phyloP scores from a whole-genome alignment of 2,329 filamentous ascomycete genomes.

The Pseudopyrenochaeta lycopersici region DNA sequence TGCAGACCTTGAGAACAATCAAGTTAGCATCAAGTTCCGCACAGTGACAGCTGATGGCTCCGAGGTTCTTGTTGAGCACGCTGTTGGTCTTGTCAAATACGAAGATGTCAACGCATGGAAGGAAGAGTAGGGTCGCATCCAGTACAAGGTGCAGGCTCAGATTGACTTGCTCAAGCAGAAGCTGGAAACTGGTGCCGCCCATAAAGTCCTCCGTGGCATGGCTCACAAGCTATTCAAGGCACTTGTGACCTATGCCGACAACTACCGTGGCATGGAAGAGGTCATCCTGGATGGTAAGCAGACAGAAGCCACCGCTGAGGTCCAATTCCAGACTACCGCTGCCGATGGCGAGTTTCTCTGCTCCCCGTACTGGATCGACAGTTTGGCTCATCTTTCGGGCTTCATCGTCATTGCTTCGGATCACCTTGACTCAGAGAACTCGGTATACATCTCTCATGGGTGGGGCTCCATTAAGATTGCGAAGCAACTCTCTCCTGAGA shows the following conservation, averaged over 20 bases:
- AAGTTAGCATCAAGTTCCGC: slow-evolving; percentile 63
- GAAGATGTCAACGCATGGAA: slow-evolving; percentile 69
- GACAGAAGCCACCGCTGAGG: slow-evolving; percentile 63
- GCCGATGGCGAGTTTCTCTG: slow-evolving; percentile 65
- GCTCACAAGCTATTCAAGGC: slow-evolving; percentile 78
- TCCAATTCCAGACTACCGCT: slow-evolving; percentile 64
- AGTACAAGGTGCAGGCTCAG: slow-evolving; percentile 65
- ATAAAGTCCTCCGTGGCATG: slow-evolving; percentile 77
- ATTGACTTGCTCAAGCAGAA: slow-evolving; percentile 73
- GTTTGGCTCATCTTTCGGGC: slow-evolving; percentile 65
- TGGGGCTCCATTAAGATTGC: slow-evolving; percentile 68
- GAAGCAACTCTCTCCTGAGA: slow-evolving; percentile 59
- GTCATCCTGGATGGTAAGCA: slow-evolving; percentile 65
- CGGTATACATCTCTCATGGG: slow-evolving; percentile 69
- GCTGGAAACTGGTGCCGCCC: slow-evolving; percentile 71
- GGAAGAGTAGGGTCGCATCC: slow-evolving; percentile 71
- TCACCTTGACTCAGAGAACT: slow-evolving; percentile 65
- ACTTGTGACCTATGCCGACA: slow-evolving; percentile 65
- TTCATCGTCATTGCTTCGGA: slow-evolving; percentile 69
- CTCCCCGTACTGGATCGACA: slow-evolving; percentile 68
- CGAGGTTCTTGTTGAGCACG: slow-evolving; percentile 67
- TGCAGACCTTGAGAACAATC: slow-evolving; percentile 65
- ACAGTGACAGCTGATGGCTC: slow-evolving; percentile 69
- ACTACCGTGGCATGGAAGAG: slow-evolving; percentile 67
- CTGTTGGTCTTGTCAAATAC: slow-evolving; percentile 68